These are phyloP conservation scores for Beauveria sp. DNA, from an alignment of 2,329 filamentous ascomycete species.

Conservation along the genomic window DNA sequence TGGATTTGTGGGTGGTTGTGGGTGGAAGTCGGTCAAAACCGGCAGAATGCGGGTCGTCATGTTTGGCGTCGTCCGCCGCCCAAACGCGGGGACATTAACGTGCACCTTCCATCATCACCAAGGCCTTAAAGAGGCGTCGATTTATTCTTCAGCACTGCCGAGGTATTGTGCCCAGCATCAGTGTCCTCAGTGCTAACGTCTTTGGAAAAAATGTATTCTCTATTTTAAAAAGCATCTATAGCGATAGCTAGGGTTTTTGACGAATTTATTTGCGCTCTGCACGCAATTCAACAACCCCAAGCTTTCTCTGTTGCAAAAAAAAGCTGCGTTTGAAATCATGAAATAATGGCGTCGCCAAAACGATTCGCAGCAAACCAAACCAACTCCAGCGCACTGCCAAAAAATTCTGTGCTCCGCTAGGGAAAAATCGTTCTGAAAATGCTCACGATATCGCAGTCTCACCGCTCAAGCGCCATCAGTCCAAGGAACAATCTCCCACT, in stretches of 20 bases:
- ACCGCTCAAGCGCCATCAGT: slow-evolving; percentile 15
- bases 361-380: background rate
- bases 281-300: slow-evolving; percentile 12
- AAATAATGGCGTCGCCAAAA: background rate
- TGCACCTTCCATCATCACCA: slow-evolving; percentile 9
- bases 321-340: slow-evolving; percentile 6
- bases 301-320: slow-evolving; percentile 7
- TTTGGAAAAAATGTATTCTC: slow-evolving; percentile 10
- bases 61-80: background rate
- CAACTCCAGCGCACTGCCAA: background rate
- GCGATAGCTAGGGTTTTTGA: slow-evolving; percentile 12
- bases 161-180: slow-evolving; percentile 11
- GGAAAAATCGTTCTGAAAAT: background rate
- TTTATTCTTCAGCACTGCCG: slow-evolving; percentile 5
- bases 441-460: slow-evolving; percentile 9
- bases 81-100: background rate
- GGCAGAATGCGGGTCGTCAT: slow-evolving; percentile 25
- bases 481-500: slow-evolving; percentile 60
- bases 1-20: slow-evolving; percentile 38
- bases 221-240: slow-evolving; percentile 12
- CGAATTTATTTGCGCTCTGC: slow-evolving; percentile 13
- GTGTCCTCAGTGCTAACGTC: slow-evolving; percentile 8
- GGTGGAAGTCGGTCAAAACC: slow-evolving; percentile 29
- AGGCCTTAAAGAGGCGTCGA: background rate
- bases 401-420: background rate